A percentile compares a stretch with the other conserved stretches of the same genome.
These are phyloP conservation scores for Phytophthora multivora DNA, from an alignment of 352 stramenopile genomes.

Conservation along the genomic window DNA sequence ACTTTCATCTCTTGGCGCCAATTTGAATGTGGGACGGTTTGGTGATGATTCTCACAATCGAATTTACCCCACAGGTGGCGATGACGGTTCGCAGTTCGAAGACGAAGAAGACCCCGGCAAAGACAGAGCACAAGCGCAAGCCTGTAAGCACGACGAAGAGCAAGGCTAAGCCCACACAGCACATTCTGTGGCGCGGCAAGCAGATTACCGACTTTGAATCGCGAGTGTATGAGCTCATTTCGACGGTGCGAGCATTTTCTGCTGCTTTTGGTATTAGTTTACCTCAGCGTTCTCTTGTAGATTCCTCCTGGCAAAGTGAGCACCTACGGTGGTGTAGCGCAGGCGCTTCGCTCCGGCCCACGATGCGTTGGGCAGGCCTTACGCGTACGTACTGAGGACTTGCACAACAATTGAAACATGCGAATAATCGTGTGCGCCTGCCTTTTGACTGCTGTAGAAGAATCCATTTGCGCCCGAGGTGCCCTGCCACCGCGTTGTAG, in stretches of 20 bases:
- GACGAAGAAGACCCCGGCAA: slow-evolving; percentile 25
- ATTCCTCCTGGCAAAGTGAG: slow-evolving; percentile 81
- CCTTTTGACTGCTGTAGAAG: slow-evolving; percentile 41
- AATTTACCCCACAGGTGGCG: slow-evolving; percentile 1
- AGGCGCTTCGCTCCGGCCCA: slow-evolving; percentile 63
- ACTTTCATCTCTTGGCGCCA: slow-evolving; percentile 29
- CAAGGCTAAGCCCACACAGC: slow-evolving; percentile 43
- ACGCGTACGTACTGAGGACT: slow-evolving; percentile 40
- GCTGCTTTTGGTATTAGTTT: not conserved
- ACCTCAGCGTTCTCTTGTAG: slow-evolving; percentile 24
- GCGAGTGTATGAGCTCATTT: slow-evolving; percentile 82
- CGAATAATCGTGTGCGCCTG: not conserved
- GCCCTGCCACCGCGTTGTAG: slow-evolving; percentile 81
- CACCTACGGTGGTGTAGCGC: slow-evolving; percentile 75
- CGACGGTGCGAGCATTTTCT: slow-evolving; percentile 40
- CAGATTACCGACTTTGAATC: slow-evolving; percentile 80
- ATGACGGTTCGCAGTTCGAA: slow-evolving; percentile 27
- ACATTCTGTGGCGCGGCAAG: slow-evolving; percentile 73
- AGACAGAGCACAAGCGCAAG: slow-evolving; percentile 19
- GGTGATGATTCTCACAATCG: slow-evolving; percentile 16
- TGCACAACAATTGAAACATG: no score
- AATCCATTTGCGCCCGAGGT: slow-evolving; percentile 84
- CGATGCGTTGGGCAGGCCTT: slow-evolving; percentile 82
- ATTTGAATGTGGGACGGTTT: slow-evolving; percentile 7
- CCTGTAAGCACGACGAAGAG: slow-evolving; percentile 11